A percentile compares a stretch with the other conserved stretches of the same genome.
Conservation (phyloP, 495 filamentous ascomycete species). For the Chaetomium tenue region DNA sequence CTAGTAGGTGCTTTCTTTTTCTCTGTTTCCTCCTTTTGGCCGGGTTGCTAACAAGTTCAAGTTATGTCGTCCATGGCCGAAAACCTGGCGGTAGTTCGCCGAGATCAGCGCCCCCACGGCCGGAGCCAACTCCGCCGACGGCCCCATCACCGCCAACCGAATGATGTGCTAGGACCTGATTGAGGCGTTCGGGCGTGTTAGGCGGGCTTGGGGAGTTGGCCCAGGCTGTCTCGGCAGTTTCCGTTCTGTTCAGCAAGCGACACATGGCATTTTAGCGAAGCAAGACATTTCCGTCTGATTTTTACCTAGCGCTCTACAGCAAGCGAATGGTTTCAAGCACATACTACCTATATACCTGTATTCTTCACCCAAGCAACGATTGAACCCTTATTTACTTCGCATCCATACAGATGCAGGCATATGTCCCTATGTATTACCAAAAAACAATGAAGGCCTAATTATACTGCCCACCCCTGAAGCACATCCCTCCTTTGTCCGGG, state of each 20-base stretch:
- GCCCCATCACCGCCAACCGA: background rate
- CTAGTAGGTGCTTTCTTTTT: slow-evolving; percentile 25
- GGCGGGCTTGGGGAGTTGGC: background rate
- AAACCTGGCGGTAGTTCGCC: slow-evolving; percentile 25
- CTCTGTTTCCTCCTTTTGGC: background rate
- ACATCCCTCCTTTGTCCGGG: background rate
- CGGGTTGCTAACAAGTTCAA: background rate
- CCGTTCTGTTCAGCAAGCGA: background rate
- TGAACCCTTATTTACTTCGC: too few species aligned
- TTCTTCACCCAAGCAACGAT: background rate
- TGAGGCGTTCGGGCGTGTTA: background rate
- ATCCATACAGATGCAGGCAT: too few species aligned
- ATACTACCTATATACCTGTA: background rate
- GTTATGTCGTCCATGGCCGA: slow-evolving; percentile 31
- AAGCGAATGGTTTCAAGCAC: background rate
- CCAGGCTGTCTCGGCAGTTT: background rate
- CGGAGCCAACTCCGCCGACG: background rate
- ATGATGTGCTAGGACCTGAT: background rate
- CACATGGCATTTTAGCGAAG: background rate
- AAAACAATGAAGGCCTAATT: background rate
- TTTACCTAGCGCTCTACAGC: background rate
- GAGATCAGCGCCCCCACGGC: background rate
- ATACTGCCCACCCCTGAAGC: background rate
- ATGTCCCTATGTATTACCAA: background rate
- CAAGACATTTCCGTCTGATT: background rate